Percentiles rank a stretch among this genome's conserved stretches.
These are phyloP conservation scores for Aspergillus piperis DNA, from an alignment of 2,329 filamentous ascomycete genomes.

Conservation along the genomic window DNA sequence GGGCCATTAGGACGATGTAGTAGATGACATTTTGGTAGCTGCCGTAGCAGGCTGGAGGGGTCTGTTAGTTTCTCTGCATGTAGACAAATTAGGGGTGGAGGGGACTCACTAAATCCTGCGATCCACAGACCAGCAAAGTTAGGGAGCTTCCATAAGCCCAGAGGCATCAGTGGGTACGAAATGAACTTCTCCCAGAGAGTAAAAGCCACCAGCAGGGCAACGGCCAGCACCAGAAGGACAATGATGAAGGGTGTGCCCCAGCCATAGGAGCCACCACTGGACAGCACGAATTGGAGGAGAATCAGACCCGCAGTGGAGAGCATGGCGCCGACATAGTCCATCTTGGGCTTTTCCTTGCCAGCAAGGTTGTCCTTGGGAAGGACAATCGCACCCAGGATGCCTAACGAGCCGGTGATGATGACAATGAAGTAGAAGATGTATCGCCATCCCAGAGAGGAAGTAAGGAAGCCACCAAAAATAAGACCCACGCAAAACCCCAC, in stretches of 20 bases:
- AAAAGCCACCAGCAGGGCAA: constrained; percentile 43
- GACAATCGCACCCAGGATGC: constrained; percentile 35
- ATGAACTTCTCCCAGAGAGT: constrained; percentile 47
- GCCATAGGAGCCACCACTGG: constrained; percentile 49
- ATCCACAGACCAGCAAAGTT: constrained; percentile 52
- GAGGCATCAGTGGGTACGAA: constrained; percentile 49
- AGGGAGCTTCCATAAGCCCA: constrained; percentile 48
- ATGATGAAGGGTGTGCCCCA: constrained; percentile 51
- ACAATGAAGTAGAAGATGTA: constrained; percentile 44
- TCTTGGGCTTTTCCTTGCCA: constrained; percentile 34
- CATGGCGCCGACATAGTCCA: constrained; percentile 47
- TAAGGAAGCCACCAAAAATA: constrained; percentile 43
- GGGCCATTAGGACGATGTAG: constrained; percentile 46
- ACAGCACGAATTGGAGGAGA: constrained; percentile 48
- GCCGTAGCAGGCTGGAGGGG: constrained; percentile 40
- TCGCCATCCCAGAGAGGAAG: constrained; percentile 42
- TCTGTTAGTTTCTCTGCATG: constrained; percentile 6
- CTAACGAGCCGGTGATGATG: constrained; percentile 34
- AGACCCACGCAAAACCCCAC: constrained; percentile 45
- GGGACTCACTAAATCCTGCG: constrained; percentile 40
- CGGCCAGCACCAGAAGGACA: constrained; percentile 41
- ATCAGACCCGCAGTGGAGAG: constrained; percentile 48
- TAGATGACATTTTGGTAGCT: constrained; percentile 48
- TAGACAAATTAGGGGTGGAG: fast-evolving
- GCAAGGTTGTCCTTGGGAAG: constrained; percentile 43